phyloP scores from a whole-genome alignment of 495 filamentous ascomycete species.

The Saxophila tyrrhenica region DNA sequence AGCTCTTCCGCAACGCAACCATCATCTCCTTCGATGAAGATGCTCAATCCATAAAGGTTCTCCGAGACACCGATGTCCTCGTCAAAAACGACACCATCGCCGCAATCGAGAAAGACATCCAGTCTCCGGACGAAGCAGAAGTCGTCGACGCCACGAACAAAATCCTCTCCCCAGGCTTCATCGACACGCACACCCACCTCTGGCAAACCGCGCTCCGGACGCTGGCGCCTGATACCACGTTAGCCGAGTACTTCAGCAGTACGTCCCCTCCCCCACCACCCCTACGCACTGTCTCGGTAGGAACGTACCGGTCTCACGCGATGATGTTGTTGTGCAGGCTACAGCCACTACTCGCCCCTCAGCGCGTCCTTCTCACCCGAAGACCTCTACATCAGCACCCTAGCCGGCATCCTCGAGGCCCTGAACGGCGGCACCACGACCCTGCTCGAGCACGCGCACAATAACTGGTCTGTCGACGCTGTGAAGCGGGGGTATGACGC shows the following conservation, averaged over 20 bases:
- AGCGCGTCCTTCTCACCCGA: slow-evolving; percentile 24
- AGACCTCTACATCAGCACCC: slow-evolving; percentile 43
- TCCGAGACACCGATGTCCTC: slow-evolving; percentile 19
- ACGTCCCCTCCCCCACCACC: too few species aligned
- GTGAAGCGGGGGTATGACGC: slow-evolving; percentile 30
- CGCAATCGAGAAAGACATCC: slow-evolving; percentile 13
- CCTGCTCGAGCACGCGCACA: slow-evolving; percentile 46
- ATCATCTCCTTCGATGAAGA: not conserved
- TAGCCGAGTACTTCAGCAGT: slow-evolving; percentile 33
- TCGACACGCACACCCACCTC: slow-evolving; percentile 48
- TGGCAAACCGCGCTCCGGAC: slow-evolving; percentile 45
- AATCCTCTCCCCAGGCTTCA: slow-evolving; percentile 47
- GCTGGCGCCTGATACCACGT: slow-evolving; percentile 29
- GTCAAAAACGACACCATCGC: slow-evolving; percentile 28
- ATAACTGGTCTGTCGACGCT: slow-evolving; percentile 2
- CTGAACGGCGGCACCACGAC: slow-evolving; percentile 49
- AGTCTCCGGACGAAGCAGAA: slow-evolving; percentile 16
- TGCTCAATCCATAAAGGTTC: not conserved
- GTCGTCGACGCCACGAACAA: slow-evolving; percentile 43
- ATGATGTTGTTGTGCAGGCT: slow-evolving; percentile 20
- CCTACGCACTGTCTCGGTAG: too few species aligned
- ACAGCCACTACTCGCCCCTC: slow-evolving; percentile 2
- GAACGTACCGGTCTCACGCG: too few species aligned
- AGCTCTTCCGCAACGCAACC: slow-evolving; percentile 1
- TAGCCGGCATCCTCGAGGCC: slow-evolving; percentile 40